phyloP scores from a whole-genome alignment of 2,329 filamentous ascomycete species.

The Neofusicoccum ribis region DNA sequence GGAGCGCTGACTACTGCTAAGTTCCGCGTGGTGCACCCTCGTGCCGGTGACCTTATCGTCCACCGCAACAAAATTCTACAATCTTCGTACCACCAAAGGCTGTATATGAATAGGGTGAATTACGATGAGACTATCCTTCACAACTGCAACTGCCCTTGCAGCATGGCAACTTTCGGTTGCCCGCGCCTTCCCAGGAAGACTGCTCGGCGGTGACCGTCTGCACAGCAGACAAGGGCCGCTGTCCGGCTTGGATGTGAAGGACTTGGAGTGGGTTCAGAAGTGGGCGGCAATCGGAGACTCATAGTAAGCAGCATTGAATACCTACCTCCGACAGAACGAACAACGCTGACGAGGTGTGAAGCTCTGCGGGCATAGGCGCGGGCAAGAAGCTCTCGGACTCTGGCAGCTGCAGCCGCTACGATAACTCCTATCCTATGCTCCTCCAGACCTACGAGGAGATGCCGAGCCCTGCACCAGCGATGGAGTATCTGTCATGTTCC shows the following conservation, averaged over 20 bases:
- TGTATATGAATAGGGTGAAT: not conserved
- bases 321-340: not conserved
- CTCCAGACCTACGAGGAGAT: slow-evolving; percentile 22
- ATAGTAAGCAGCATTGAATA: not conserved
- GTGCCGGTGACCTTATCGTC: no score
- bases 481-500: slow-evolving; percentile 34
- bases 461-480: slow-evolving; percentile 24
- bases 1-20: no score
- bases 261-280: not conserved
- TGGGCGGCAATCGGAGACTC: slow-evolving; percentile 1
- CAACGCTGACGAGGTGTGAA: not conserved
- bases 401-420: slow-evolving; percentile 30
- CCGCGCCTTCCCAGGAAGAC: not conserved
- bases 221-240: not conserved
- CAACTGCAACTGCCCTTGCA: not conserved
- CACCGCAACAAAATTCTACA: no score
- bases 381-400: not conserved
- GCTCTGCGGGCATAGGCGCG: not conserved
- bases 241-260: not conserved
- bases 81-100: no score
- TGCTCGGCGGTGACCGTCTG: not conserved
- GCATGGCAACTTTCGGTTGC: not conserved
- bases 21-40: no score
- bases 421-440: slow-evolving; percentile 30
- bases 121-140: not conserved